Evolutionary conservation across 768 basidiomycete species (phyloP).

Genomic region (Steccherinum ochraceum): DNA sequence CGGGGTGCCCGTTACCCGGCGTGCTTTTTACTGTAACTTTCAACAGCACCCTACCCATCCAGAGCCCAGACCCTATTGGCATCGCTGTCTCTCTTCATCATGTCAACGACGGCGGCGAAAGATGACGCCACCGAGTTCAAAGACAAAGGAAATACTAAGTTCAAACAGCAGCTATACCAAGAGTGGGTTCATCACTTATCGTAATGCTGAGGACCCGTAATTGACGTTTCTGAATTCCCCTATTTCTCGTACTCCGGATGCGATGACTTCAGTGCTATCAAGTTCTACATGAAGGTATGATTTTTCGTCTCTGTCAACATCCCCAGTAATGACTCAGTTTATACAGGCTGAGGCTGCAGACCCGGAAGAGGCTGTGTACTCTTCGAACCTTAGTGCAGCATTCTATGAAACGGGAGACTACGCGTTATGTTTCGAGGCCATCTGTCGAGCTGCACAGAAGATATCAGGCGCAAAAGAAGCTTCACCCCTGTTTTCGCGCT

Average conservation of each 20-base stretch:
- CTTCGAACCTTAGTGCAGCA: conserved; percentile 18
- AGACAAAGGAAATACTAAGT: background rate
- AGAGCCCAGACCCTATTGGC: no score
- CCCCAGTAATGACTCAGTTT: background rate
- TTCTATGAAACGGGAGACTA: conserved; percentile 16
- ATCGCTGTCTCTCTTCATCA: no score
- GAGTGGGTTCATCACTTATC: background rate
- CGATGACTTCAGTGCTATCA: background rate
- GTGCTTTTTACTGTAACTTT: no score
- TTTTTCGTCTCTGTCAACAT: background rate
- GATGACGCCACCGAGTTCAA: no score
- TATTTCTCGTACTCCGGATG: no score
- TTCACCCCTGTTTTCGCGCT: conserved; percentile 2
- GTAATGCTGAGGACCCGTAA: background rate
- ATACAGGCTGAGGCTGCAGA: conserved; percentile 12
- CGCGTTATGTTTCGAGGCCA: conserved; percentile 7
- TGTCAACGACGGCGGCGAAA: no score
- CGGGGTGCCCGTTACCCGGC: no score
- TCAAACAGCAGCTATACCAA: background rate
- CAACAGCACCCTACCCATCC: no score
- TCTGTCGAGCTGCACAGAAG: conserved; percentile 11
- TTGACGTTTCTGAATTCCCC: background rate
- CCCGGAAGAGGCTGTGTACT: conserved; percentile 11
- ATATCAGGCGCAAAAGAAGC: background rate
- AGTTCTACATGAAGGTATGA: background rate